Percentiles rank a stretch among this genome's conserved stretches.
Evolutionary conservation across 176 grass and related monocot genomes (phyloP).

Genomic region (Zoysia pacifica): DNA sequence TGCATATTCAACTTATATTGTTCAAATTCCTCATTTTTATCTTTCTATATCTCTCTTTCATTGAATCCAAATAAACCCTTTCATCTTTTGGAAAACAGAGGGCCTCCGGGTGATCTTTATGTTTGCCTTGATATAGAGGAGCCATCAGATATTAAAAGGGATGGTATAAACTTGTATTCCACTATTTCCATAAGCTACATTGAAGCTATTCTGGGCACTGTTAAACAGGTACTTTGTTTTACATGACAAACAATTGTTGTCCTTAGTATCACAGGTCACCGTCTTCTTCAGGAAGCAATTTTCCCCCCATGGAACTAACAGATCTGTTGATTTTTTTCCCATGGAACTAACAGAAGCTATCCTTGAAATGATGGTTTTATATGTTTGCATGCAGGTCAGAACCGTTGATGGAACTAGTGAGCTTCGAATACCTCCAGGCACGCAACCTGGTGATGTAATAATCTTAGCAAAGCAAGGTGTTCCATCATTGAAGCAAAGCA

Average conservation of each 20-base stretch:
- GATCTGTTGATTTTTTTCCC: constrained; percentile 15
- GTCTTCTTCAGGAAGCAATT: constrained; percentile 28
- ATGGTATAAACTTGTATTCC: constrained; percentile 95
- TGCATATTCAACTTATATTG: constrained; percentile 21
- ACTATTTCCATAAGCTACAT: constrained; percentile 81
- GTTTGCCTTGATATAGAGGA: constrained; percentile 97
- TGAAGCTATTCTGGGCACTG: constrained; percentile 90
- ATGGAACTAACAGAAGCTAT: constrained; percentile 2
- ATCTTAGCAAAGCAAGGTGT: constrained; percentile 89
- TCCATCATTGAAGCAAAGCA: constrained; percentile 88
- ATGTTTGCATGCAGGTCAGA: constrained; percentile 64
- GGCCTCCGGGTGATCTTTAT: constrained; percentile 93
- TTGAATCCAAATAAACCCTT: constrained; percentile 23
- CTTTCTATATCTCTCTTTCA: constrained; percentile 2
- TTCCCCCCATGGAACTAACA: neutral
- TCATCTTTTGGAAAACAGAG: constrained; percentile 54
- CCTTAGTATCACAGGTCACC: constrained; percentile 15
- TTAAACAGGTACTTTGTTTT: constrained; percentile 53
- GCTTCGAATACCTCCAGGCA: constrained; percentile 93
- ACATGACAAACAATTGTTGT: constrained; percentile 20
- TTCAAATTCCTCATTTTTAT: constrained; percentile 19
- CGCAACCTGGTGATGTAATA: constrained; percentile 90
- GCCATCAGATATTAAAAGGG: constrained; percentile 88
- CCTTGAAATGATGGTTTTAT: constrained; percentile 18
- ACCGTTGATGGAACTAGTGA: constrained; percentile 75